Percentiles rank a stretch among this genome's conserved stretches.
phyloP scores from a whole-genome alignment of 805 yeast genomes.

The Candida endomychidarum region DNA sequence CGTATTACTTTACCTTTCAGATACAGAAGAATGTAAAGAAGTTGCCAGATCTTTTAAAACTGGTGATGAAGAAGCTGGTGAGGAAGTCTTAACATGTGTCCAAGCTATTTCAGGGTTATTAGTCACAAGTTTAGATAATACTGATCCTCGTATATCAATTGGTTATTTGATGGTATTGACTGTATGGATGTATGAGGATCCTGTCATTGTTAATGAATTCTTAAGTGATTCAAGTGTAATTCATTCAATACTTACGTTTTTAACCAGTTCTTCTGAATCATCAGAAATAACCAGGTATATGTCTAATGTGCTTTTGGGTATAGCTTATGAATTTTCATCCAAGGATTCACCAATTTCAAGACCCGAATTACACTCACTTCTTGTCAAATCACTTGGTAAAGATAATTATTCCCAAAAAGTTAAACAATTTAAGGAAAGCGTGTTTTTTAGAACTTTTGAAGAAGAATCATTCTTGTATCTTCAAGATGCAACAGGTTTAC shows the following conservation, averaged over 20 bases:
- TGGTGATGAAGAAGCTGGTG: slow-evolving; percentile 63
- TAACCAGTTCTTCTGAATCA: slow-evolving; percentile 49
- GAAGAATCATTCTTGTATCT: slow-evolving; percentile 49
- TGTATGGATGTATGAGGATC: slow-evolving; percentile 77
- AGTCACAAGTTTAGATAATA: slow-evolving; percentile 56
- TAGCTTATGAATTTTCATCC: slow-evolving; percentile 73
- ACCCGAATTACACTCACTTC: slow-evolving; percentile 54
- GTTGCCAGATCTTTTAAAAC: slow-evolving; percentile 47
- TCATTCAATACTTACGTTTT: slow-evolving; percentile 65
- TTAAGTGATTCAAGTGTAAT: slow-evolving; percentile 64
- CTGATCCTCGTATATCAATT: slow-evolving; percentile 73
- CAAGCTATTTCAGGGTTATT: slow-evolving; percentile 79
- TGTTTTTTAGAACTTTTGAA: slow-evolving; percentile 56
- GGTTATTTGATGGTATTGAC: slow-evolving; percentile 76
- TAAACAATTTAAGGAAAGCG: slow-evolving; percentile 65
- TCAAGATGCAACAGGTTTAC: slow-evolving; percentile 82
- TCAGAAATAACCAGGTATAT: slow-evolving; percentile 67
- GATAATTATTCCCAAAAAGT: slow-evolving; percentile 76
- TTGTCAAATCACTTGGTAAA: slow-evolving; percentile 73
- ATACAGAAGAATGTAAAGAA: slow-evolving; percentile 48
- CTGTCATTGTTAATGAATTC: slow-evolving; percentile 72
- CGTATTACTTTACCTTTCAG: slow-evolving; percentile 59
- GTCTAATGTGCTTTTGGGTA: slow-evolving; percentile 69
- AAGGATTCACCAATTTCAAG: slow-evolving; percentile 63
- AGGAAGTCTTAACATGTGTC: slow-evolving; percentile 66